Conservation (phyloP, 345 rosid species). For the Brassica rapa region DNA sequence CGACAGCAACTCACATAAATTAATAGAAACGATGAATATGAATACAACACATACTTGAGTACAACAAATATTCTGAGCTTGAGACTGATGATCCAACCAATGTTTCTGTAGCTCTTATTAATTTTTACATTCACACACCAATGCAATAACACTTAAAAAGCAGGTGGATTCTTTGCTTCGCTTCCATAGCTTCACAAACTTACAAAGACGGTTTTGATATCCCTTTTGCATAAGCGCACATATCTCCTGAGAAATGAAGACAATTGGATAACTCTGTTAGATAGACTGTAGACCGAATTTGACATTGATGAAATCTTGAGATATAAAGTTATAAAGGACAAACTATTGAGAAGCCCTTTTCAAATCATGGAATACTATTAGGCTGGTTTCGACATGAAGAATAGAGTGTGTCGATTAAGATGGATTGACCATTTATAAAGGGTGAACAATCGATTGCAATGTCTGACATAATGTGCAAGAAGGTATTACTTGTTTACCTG, state of each 20-base stretch:
- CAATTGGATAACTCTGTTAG: not conserved
- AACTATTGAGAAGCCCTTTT: slow-evolving; percentile 10
- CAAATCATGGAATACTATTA: not conserved
- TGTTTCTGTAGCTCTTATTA: slow-evolving; percentile 31
- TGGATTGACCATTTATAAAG: no score
- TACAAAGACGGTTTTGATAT: slow-evolving; percentile 6
- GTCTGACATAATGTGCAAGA: not conserved
- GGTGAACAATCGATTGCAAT: not conserved
- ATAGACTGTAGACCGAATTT: not conserved
- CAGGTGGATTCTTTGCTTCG: slow-evolving; percentile 17
- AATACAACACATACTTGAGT: slow-evolving; percentile 2
- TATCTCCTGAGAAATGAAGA: slow-evolving; percentile 17
- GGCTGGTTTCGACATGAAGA: not conserved
- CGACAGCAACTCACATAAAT: not conserved
- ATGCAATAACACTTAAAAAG: slow-evolving; percentile 2
- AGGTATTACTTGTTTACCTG: slow-evolving; percentile 41
- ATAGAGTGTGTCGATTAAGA: no score
- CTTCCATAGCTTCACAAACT: slow-evolving; percentile 26
- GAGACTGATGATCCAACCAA: slow-evolving; percentile 16
- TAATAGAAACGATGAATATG: not conserved
- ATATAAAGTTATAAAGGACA: not conserved
- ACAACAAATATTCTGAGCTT: not conserved
- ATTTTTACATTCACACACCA: slow-evolving; percentile 30
- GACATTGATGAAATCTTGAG: not conserved
- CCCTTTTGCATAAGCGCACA: slow-evolving; percentile 4